Base-by-base conservation (phyloP, 495 filamentous ascomycete species). In the Saxophila tyrrhenica region DNA sequence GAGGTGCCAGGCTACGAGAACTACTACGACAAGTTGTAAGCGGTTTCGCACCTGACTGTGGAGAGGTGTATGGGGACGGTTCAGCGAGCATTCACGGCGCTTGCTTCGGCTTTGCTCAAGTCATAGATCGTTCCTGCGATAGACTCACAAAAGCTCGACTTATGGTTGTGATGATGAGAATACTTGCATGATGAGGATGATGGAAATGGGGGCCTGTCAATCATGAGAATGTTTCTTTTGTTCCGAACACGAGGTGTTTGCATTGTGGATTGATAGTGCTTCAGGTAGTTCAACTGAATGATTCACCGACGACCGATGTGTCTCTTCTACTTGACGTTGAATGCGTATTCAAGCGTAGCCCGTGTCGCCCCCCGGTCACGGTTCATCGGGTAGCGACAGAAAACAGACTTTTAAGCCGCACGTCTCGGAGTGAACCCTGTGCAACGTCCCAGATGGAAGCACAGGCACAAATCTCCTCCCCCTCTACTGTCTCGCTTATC, bases 1-100 rank as follows among this genome's bases (percentile, higher is more conserved):
- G 78, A 87, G 59, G 86, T 95, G 66, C 90, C 90, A 59, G 84
- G 82, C 69, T 80, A 85, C 75, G 86, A 85, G 62, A 92, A 95
- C 78, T 62, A 62, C 59, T 62, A 62, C 51, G 59, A 62, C 55
- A 62, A 62, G 59, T 48, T 62, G 39, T 62, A 62, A 53, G 54
- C 41, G 19, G 3, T 44, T n/a, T 35, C 29, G 13, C 29, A 13
- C 13, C 29, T 35, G 29, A 5, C 5, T 13, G 29, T 7, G 29
- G 29, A 35, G 29, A 35, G 29, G 29, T 35, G 29, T 35, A 13
- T 35, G 29, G 5, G 29, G 29, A 35, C 7, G 29, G 29, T 35
- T 35, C 29, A 35, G 29, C 29, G 29, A 35, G 29, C 29, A 35
- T 35, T 35, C 13, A 13, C 29, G 29, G 29, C 13, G 29, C 13